These are phyloP conservation scores for Chlorencoelia australis DNA, from an alignment of 2,329 filamentous ascomycete genomes.

Conservation along the genomic window DNA sequence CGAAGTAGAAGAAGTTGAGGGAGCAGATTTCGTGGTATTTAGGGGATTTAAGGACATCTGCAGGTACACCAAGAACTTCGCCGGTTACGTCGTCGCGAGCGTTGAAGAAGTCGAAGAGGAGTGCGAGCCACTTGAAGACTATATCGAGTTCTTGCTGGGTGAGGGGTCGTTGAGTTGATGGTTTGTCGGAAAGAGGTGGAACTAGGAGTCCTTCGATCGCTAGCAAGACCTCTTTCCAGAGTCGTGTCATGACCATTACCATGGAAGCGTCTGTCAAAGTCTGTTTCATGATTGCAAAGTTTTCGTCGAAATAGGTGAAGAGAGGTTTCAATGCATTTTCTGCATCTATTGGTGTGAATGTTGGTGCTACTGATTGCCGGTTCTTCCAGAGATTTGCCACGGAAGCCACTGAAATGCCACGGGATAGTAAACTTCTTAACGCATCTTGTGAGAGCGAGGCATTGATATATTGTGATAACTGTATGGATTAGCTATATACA, in stretches of 20 bases:
- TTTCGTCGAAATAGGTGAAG: constrained; percentile 94
- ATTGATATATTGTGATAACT: constrained; percentile 90
- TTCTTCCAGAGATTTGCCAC: constrained; percentile 63
- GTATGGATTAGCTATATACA: constrained; percentile 6
- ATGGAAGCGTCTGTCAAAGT: constrained; percentile 93
- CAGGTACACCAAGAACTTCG: constrained; percentile 77
- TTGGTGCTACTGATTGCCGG: constrained; percentile 42
- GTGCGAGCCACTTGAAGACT: constrained; percentile 86
- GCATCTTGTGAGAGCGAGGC: constrained; percentile 77
- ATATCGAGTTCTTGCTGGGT: constrained; percentile 85
- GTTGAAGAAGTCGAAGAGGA: constrained; percentile 91
- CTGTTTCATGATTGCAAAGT: constrained; percentile 98
- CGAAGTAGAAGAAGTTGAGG: constrained; percentile 98
- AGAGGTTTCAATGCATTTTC: constrained; percentile 74
- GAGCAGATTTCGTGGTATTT: constrained; percentile 98
- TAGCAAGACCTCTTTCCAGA: constrained; percentile 95
- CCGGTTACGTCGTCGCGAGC: constrained; percentile 76
- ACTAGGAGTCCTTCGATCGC: constrained; percentile 86
- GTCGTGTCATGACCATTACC: constrained; percentile 92
- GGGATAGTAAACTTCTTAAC: constrained; percentile 62
- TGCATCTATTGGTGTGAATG: constrained; percentile 61
- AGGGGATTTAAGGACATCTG: constrained; percentile 86
- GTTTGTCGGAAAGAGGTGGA: constrained; percentile 90
- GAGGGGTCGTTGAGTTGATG: constrained; percentile 73
- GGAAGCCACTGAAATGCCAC: constrained; percentile 58